Evolutionary conservation across 352 stramenopile genomes (phyloP).

Genomic region (Phytophthora vignae): DNA sequence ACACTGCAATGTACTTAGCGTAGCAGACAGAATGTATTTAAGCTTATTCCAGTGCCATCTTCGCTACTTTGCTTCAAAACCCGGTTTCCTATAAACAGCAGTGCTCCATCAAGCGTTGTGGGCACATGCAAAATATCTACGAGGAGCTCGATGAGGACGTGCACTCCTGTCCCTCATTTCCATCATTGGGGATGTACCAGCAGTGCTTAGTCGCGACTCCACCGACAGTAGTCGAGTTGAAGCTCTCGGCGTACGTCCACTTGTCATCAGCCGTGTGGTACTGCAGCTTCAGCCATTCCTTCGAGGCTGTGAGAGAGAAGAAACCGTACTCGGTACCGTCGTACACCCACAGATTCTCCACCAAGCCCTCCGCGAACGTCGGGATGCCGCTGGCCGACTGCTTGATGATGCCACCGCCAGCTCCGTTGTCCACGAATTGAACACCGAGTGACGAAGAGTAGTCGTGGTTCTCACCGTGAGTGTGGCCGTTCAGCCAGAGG

Average conservation of each 20-base stretch:
- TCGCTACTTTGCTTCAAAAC: too few species aligned
- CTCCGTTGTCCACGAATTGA: conserved; percentile 81
- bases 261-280: conserved; percentile 67
- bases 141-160: conserved; percentile 28
- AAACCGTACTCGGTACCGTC: conserved; percentile 70
- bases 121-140: conserved; percentile 16
- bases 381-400: conserved; percentile 72
- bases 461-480: conserved; percentile 74
- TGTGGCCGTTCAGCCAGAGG: conserved; percentile 61
- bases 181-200: conserved; percentile 70
- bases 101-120: too few species aligned
- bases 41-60: too few species aligned
- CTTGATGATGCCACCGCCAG: conserved; percentile 76
- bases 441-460: conserved; percentile 59
- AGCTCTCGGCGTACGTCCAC: conserved; percentile 65
- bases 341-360: conserved; percentile 71
- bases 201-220: conserved; percentile 69
- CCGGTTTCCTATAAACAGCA: too few species aligned
- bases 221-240: conserved; percentile 49
- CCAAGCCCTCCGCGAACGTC: conserved; percentile 51
- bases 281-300: conserved; percentile 72
- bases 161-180: conserved; percentile 41
- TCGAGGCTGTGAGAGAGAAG: conserved; percentile 59
- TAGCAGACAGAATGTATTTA: too few species aligned
- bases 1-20: too few species aligned